Percentiles rank a stretch among this genome's conserved stretches.
Conservation (phyloP, 768 basidiomycete species). For the Omphalotus guepiniiformis region DNA sequence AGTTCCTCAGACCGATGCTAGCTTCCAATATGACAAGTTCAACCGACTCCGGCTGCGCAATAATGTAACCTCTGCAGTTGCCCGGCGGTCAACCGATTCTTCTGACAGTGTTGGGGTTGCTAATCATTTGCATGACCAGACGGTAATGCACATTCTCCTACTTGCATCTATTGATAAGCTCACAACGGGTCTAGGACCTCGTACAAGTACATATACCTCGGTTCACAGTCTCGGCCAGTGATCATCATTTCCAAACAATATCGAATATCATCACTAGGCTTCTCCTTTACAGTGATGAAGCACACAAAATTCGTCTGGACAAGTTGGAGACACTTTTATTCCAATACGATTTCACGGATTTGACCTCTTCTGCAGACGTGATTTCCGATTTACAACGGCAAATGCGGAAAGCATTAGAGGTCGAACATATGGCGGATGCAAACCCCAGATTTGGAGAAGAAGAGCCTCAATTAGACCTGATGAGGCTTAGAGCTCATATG, state of each 20-base stretch:
- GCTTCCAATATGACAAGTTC: conserved; percentile 89
- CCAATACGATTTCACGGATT: conserved; percentile 84
- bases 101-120: conserved; percentile 22
- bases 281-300: conserved; percentile 85
- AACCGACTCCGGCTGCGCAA: conserved; percentile 85
- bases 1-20: conserved; percentile 83
- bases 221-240: conserved; percentile 82
- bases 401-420: conserved; percentile 61
- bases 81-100: conserved; percentile 34
- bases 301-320: conserved; percentile 72
- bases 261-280: conserved; percentile 85
- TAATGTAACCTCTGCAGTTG: conserved; percentile 52
- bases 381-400: conserved; percentile 69
- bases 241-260: conserved; percentile 78
- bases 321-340: conserved; percentile 79
- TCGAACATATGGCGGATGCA: conserved; percentile 36
- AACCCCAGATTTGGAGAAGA: conserved; percentile 36
- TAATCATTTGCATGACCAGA: conserved; percentile 61
- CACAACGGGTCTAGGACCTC: conserved; percentile 55
- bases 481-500: conserved; percentile 63
- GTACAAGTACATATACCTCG: conserved; percentile 78
- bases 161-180: neutral
- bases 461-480: conserved; percentile 48
- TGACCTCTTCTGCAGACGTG: conserved; percentile 55
- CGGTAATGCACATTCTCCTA: conserved; percentile 30